A percentile compares a stretch with the other conserved stretches of the same genome.
Conservation (phyloP, 345 rosid genomes). For the Hypericum perforatum region DNA sequence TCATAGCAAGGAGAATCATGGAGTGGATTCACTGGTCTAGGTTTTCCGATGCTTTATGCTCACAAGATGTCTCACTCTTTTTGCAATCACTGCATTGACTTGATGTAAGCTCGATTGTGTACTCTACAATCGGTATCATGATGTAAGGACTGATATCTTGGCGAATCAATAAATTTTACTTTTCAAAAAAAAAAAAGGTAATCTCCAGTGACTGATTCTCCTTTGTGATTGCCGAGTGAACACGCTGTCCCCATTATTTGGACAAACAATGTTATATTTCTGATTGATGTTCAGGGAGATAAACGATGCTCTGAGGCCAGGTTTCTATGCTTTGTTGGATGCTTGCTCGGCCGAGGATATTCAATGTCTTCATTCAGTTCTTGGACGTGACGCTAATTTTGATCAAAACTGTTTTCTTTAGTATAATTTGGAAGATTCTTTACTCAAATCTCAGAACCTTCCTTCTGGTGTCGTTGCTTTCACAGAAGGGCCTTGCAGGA, state of each 20-base stretch:
- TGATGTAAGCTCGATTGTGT: no score
- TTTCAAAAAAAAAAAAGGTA: no score
- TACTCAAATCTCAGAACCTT: slow-evolving; percentile 5
- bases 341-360: slow-evolving; percentile 67
- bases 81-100: no score
- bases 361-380: slow-evolving; percentile 78
- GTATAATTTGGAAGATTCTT: background rate
- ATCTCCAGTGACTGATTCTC: background rate
- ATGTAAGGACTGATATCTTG: no score
- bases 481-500: slow-evolving; percentile 94
- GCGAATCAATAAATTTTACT: no score
- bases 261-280: slow-evolving; percentile 6
- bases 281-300: slow-evolving; percentile 51
- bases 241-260: background rate
- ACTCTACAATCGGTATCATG: no score
- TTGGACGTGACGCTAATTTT: slow-evolving; percentile 51
- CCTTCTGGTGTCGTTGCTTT: slow-evolving; percentile 15
- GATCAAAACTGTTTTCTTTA: no score
- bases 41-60: no score
- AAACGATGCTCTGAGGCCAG: slow-evolving; percentile 83
- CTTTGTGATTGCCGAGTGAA: background rate
- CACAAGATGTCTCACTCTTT: no score
- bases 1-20: no score
- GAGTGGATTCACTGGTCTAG: no score
- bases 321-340: slow-evolving; percentile 80